Base-by-base conservation (phyloP, 441 rosid genomes). In the Bruguiera hainesii region DNA sequence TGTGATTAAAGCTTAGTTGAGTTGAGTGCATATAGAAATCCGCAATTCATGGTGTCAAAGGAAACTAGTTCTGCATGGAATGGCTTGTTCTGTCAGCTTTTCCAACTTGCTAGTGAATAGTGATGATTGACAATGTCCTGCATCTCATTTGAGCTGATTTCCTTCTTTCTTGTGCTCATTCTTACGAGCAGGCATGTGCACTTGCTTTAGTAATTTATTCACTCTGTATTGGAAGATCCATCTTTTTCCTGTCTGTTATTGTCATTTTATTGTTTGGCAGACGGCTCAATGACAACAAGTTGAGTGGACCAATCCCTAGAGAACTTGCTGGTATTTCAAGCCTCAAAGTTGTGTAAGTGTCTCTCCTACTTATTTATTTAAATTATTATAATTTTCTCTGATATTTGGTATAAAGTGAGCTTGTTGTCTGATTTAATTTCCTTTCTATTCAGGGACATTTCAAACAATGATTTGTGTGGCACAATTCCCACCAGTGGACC, bases 321-420 rank as follows among this genome's bases (percentile, higher is more conserved):
- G 89, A 87, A 31, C 88, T 94, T 56, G 76, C 70, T 4, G 77
- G 77, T 75, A 72, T 94, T 76, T 82, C 92, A 65, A 83, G 82
- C 78, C 98, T 94, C 73, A 91, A 94, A 94, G 98, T 94, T 64
- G 84, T 91, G 98, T 94, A 86, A 87, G 98, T 88, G 37, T 65
- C 48, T 35, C 31, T 51, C 69, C 37, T 33, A 7, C 9, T 21
- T 62, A 19, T 35, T 53, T 13, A 19, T 33, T 58, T 51, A 35
- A 8, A 10, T 31, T 48, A 13, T 25, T 20, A 26, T 35, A 63
- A 10, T 70, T 62, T 48, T 64, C 65, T 62, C 53, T 15, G 48
- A 7, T 72, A 20, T 28, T 25, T 28, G 18, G 56, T 25, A 23
- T 33, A 28, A 33, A 58, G 4, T 21, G 21, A 53, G n/a, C 26